phyloP scores from a whole-genome alignment of 306 rosid species.

The Sicyos edulis region DNA sequence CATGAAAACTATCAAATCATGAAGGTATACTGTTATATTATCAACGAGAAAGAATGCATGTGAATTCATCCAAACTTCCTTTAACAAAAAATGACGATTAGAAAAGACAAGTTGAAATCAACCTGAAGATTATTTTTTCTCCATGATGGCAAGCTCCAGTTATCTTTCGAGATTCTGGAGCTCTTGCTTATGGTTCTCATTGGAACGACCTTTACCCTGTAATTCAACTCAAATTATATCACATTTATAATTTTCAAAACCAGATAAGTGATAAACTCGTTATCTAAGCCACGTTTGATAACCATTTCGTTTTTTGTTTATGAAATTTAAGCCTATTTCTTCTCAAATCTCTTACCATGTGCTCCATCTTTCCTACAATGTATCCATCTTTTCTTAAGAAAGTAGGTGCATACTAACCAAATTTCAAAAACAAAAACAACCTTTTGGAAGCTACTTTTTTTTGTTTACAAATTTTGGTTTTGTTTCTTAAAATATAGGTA shows the following conservation, averaged over 20 bases:
- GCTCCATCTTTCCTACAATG: too few species aligned
- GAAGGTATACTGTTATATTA: neutral
- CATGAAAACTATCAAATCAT: neutral
- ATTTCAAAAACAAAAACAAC: too few species aligned
- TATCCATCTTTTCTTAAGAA: too few species aligned
- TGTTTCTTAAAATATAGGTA: too few species aligned
- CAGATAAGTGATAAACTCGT: neutral
- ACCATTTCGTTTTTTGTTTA: too few species aligned
- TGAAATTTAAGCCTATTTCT: too few species aligned
- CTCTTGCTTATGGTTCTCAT: conserved; percentile 41
- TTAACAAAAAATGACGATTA: neutral
- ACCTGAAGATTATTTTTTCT: conserved; percentile 77
- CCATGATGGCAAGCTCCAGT: conserved; percentile 51
- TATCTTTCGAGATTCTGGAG: conserved; percentile 52
- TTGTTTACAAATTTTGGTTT: too few species aligned
- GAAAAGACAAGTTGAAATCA: conserved; percentile 20
- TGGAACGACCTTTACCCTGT: conserved; percentile 37
- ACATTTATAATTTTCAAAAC: neutral
- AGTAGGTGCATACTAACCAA: too few species aligned
- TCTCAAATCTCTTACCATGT: too few species aligned
- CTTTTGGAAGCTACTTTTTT: too few species aligned
- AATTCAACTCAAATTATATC: neutral
- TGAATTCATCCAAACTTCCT: neutral
- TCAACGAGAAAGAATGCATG: neutral
- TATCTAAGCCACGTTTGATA: too few species aligned